Evolutionary conservation across 1,284 basidiomycete genomes (phyloP).

Genomic region (Boletellus deceptivus): DNA sequence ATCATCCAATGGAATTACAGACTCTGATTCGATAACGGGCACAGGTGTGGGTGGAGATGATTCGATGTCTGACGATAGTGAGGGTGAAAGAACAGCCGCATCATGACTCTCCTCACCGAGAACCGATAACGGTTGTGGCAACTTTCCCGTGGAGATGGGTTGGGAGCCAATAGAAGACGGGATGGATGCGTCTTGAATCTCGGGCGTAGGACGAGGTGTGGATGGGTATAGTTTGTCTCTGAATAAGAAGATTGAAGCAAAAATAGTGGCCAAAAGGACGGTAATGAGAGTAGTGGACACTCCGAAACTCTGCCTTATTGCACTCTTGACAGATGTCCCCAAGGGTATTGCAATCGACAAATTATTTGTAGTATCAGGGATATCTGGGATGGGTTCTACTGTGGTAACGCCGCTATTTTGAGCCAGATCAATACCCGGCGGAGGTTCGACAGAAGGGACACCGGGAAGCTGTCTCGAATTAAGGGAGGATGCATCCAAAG

Average conservation of each 20-base stretch:
- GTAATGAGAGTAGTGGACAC: conserved; percentile 19
- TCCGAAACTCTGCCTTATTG: conserved; percentile 12
- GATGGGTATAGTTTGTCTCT: conserved; percentile 20
- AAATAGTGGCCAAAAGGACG: conserved; percentile 20
- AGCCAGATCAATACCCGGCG: conserved; percentile 14
- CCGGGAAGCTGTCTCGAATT: conserved; percentile 34
- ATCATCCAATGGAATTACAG: conserved; percentile 6
- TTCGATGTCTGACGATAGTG: not conserved
- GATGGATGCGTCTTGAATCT: conserved; percentile 1
- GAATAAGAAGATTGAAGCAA: conserved; percentile 29
- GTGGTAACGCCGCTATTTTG: conserved; percentile 7
- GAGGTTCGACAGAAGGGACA: conserved; percentile 30
- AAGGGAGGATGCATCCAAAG: conserved; percentile 41
- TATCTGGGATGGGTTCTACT: conserved; percentile 13
- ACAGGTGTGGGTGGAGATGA: conserved; percentile 1
- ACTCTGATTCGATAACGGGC: not conserved
- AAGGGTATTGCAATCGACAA: conserved; percentile 14
- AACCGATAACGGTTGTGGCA: not conserved
- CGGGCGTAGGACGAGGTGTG: not conserved
- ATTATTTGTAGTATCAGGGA: conserved; percentile 16
- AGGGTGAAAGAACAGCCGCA: not conserved
- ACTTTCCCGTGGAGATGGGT: not conserved
- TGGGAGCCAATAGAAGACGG: conserved; percentile 5
- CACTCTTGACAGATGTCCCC: conserved; percentile 15
- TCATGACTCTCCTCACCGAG: conserved; percentile 6